Evolutionary conservation across 163 green algal species (phyloP), one percentile per base, ranked within the genome.

Genomic region (Coccomyxa subellipsoidea): DNA sequence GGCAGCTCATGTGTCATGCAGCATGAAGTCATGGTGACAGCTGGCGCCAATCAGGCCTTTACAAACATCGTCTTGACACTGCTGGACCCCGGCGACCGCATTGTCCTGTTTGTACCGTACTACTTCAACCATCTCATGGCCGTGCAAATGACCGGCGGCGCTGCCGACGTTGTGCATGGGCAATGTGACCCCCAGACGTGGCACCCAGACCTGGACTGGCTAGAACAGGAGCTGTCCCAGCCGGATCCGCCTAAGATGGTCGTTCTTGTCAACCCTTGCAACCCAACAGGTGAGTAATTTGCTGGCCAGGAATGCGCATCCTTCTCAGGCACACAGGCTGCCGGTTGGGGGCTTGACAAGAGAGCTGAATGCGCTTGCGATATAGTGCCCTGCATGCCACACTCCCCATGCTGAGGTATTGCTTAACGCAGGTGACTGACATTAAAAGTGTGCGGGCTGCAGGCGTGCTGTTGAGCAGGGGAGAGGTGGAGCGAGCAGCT

Each of bases 51-150:
- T 70, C 96, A 98, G 86, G 96, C 93, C 0, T 99, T 98, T 80
- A 84, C 92, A 9, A 98, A 99, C 84, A 78, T 96, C 25, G 89
- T 98, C 73, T 84, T 98, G 27, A 85, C 91, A 0, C 86, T 98
- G 73, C 87, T 90, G 34, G 96, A 98, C 71, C 81, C 85, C 9
- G 32, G 54, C 1, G 90, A 96, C 86, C 32, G 82, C 0, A 87
- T 93, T 4, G 94, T 96, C 32, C 90, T 99, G 21, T 99, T 98
- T 83, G 87, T 69, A 69, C 94, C 94, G 25, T 97, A 95, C 84
- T 98, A 98, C 85, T 98, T 98, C 91, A 98, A 98, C 89, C 95
- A 98, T 85, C 87, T 94, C 37, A 98, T 98, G 95, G 89, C 91
- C 4, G 53, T 97, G 25, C 93, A 97, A 47, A 80, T 84, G 80